Evolutionary conservation across 2,329 filamentous ascomycete species (phyloP).

Genomic region (Pyrenochaeta sp.): DNA sequence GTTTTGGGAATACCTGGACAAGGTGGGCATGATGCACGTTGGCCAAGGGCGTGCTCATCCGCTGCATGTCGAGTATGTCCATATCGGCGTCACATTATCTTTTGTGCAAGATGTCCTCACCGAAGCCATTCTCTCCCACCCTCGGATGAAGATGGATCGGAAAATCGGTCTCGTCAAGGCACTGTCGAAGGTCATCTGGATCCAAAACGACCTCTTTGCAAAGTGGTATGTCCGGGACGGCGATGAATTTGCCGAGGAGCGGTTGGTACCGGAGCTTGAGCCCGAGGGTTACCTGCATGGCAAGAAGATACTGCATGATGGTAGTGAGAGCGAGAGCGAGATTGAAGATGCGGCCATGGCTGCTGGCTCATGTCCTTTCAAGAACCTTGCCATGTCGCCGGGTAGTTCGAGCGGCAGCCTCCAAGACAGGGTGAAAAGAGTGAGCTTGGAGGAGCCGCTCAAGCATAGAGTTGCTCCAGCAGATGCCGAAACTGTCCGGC

Average conservation of each 20-base stretch:
- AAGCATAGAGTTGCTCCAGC: constrained; percentile 12
- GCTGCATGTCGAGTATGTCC: constrained; percentile 81
- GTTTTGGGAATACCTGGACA: constrained; percentile 85
- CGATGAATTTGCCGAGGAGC: constrained; percentile 64
- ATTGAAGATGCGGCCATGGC: constrained; percentile 34
- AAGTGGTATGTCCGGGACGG: constrained; percentile 80
- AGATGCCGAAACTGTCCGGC: constrained; percentile 18
- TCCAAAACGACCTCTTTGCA: constrained; percentile 87
- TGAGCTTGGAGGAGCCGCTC: constrained; percentile 14
- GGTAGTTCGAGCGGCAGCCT: constrained; percentile 9
- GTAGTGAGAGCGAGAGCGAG: constrained; percentile 39
- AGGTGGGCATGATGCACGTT: constrained; percentile 87
- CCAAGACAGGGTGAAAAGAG: constrained; percentile 10
- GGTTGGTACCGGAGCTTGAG: constrained; percentile 49
- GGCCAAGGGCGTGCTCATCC: constrained; percentile 75
- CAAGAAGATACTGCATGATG: constrained; percentile 41
- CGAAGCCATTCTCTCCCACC: constrained; percentile 77
- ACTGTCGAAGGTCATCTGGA: constrained; percentile 83
- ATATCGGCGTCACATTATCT: constrained; percentile 75
- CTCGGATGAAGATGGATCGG: constrained; percentile 69
- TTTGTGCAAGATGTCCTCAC: constrained; percentile 81
- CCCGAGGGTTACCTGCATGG: constrained; percentile 48
- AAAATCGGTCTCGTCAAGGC: constrained; percentile 80
- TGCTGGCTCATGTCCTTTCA: constrained; percentile 41
- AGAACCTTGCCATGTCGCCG: constrained; percentile 31